phyloP scores from a whole-genome alignment of 306 rosid genomes.

The Bauhinia variegata region DNA sequence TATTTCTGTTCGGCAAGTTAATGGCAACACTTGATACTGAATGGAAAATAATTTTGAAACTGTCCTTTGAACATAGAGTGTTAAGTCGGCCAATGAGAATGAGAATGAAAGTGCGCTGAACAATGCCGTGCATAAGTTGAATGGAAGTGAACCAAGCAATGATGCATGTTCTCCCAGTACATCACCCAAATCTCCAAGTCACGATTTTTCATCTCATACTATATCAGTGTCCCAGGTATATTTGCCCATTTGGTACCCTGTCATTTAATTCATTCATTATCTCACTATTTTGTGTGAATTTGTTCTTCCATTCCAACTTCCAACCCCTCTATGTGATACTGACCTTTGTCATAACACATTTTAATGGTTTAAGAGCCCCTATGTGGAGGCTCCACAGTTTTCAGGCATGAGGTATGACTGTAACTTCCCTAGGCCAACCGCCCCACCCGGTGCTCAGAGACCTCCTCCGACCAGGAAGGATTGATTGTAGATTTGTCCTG shows the following conservation, averaged over 20 bases:
- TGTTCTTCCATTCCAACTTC: background rate
- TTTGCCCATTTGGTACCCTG: slow-evolving; percentile 10
- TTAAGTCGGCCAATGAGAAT: slow-evolving; percentile 64
- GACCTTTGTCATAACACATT: background rate
- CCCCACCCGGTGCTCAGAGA: slow-evolving; percentile 98
- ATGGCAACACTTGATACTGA: slow-evolving; percentile 23
- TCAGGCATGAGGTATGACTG: slow-evolving; percentile 52
- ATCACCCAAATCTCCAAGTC: slow-evolving; percentile 55
- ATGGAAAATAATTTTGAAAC: slow-evolving; percentile 39
- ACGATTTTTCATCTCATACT: slow-evolving; percentile 47
- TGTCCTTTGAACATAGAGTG: slow-evolving; percentile 58
- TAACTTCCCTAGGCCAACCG: slow-evolving; percentile 76
- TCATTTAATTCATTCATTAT: slow-evolving; percentile 10
- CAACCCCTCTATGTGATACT: too few species aligned
- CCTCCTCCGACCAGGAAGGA: slow-evolving; percentile 61
- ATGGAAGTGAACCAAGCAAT: slow-evolving; percentile 67
- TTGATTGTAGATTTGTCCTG: slow-evolving; percentile 33
- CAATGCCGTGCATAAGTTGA: slow-evolving; percentile 63
- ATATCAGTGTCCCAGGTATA: slow-evolving; percentile 57
- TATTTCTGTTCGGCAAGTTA: slow-evolving; percentile 1
- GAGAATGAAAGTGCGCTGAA: slow-evolving; percentile 52
- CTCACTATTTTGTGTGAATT: slow-evolving; percentile 4
- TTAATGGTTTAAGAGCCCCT: slow-evolving; percentile 66
- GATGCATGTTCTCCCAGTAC: slow-evolving; percentile 55
- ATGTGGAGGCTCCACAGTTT: slow-evolving; percentile 79